Base-by-base conservation (phyloP, 2,329 filamentous ascomycete genomes). In the Knufia petricola region DNA sequence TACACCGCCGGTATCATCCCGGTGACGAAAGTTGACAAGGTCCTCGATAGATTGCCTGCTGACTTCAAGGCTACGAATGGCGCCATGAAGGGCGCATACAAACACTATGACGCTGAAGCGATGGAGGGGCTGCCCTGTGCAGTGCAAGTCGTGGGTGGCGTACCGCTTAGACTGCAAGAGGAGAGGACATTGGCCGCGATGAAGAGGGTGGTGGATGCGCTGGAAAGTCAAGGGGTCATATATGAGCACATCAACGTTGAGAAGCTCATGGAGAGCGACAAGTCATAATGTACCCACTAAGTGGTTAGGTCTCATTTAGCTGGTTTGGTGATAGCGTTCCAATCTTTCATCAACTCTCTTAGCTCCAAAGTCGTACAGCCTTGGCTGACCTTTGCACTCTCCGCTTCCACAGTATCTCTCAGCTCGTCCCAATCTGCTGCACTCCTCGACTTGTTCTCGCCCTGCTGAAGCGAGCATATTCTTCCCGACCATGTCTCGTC, bases 41-140 rank as follows among this genome's bases (percentile, higher is more conserved):
- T 79, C 36, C 85, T 92, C 60, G 74, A 78, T 53, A 72, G 89
- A 0, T 78, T 87, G 0, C 77, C 59, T 40, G 49, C 50, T 12
- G 58, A 58, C 6, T 59, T 66, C 7, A 68, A 64, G n/a, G 58
- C 62, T 48, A 72, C 90, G 44, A 92, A 95, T 57, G 83, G 84
- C 2, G 79, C 95, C 7, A 87, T 87, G 0, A 74, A 75, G 50
- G 87, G 89, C 2, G 89, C 87, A 0, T 94, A 92, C 65, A 87
- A 85, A 66, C 75, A 87, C 58, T 95, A 95, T 63, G 79, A 95
- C 63, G 81, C 87, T 0, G 68, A 72, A 12, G 80, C 79, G 50
- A 95, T 95, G 89, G 82, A 87, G 40, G 89, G 88, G 0, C 69
- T 95, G 34, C 90, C 90, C 0, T 87, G 94, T 0, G 89, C 79